Evolutionary conservation across 176 grass and related monocot species (phyloP).

Genomic region (Saccharum spontaneum): DNA sequence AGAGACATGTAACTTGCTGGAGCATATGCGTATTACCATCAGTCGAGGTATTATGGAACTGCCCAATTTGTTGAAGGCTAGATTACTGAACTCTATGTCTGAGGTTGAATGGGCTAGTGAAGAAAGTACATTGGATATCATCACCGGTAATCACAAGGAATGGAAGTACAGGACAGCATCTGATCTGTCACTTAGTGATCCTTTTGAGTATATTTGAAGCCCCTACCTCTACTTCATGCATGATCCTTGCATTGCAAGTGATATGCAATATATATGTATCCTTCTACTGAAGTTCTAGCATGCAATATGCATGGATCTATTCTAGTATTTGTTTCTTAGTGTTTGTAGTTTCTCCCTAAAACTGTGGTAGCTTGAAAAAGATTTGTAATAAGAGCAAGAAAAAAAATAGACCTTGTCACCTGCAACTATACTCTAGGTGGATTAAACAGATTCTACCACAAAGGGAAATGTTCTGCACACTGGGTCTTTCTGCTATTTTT

Average conservation of each 20-base stretch:
- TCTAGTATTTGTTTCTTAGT: neutral
- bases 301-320: neutral
- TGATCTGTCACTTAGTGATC: neutral
- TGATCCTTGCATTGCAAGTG: neutral
- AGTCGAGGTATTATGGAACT: neutral
- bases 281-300: neutral
- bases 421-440: no score
- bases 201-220: neutral
- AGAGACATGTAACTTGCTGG: neutral
- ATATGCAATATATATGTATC: neutral
- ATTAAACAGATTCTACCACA: no score
- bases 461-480: no score
- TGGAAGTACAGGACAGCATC: neutral
- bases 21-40: neutral
- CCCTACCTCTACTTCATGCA: neutral
- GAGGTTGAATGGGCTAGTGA: neutral
- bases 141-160: neutral
- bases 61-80: neutral
- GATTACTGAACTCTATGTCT: neutral
- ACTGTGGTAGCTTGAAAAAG: neutral
- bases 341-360: neutral
- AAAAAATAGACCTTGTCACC: no score
- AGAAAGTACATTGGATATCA: neutral
- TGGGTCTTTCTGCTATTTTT: no score
- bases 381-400: neutral